Evolutionary conservation across 2,329 filamentous ascomycete genomes (phyloP).

Genomic region (Clarireedia monteithiana): DNA sequence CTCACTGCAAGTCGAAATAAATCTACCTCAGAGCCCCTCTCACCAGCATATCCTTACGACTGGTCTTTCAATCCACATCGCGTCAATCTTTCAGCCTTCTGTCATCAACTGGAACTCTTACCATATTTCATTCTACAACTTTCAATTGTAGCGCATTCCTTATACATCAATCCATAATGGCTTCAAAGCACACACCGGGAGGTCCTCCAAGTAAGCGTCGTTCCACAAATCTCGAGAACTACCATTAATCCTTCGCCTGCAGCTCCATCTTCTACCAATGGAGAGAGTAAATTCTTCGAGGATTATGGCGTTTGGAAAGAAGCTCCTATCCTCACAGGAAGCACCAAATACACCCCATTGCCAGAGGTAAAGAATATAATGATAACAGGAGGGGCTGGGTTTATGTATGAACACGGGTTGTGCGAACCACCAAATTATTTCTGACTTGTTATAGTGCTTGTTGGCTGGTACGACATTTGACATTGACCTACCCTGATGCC

Average conservation of each 20-base stretch:
- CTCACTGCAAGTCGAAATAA: not conserved
- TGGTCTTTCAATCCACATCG: not conserved
- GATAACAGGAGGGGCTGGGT: constrained; percentile 76
- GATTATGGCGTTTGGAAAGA: constrained; percentile 63
- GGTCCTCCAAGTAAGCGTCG: constrained; percentile 8
- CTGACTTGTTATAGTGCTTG: constrained; percentile 52
- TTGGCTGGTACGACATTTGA: constrained; percentile 75
- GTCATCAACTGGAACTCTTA: not conserved
- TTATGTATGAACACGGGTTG: constrained; percentile 55
- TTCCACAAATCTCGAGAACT: not conserved
- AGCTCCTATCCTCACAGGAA: constrained; percentile 61
- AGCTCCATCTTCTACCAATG: constrained; percentile 13
- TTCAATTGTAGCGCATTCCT: not conserved
- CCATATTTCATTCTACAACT: not conserved
- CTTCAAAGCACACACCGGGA: constrained; percentile 8
- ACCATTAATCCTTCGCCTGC: not conserved
- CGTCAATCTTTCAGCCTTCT: not conserved
- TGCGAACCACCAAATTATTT: constrained; percentile 6
- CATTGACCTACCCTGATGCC: constrained; percentile 60
- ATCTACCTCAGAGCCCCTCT: not conserved
- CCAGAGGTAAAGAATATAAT: constrained; percentile 71
- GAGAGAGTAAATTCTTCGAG: constrained; percentile 37
- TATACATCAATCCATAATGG: constrained; percentile 4
- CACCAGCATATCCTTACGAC: not conserved
- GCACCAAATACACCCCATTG: constrained; percentile 61